Percentiles rank a stretch among this genome's conserved stretches.
Evolutionary conservation across 2,329 filamentous ascomycete species (phyloP).

Genomic region (Aspergillus sp.): DNA sequence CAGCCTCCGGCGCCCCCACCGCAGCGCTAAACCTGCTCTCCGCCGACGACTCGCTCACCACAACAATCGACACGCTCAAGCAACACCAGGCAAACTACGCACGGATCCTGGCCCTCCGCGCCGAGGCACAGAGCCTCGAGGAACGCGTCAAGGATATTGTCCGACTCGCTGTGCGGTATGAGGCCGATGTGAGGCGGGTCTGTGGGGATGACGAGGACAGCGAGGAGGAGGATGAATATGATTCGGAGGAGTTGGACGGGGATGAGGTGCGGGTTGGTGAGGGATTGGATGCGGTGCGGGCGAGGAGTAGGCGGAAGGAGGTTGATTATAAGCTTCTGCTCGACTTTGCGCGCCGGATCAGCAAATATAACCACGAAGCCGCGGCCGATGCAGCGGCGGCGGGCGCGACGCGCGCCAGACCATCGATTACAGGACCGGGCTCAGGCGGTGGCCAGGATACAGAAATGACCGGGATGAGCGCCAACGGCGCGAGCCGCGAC

Average conservation of each 20-base stretch:
- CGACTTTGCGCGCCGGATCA: conserved; percentile 52
- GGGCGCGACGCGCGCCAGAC: conserved; percentile 28
- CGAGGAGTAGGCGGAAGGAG: conserved; percentile 34
- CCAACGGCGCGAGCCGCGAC: conserved; percentile 18
- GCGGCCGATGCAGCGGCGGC: conserved; percentile 47
- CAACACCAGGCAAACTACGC: conserved; percentile 51
- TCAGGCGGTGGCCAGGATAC: conserved; percentile 28
- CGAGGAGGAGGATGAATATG: conserved; percentile 33
- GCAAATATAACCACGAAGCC: conserved; percentile 52
- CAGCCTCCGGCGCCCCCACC: conserved; percentile 47
- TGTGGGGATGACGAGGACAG: conserved; percentile 38
- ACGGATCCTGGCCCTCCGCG: conserved; percentile 45
- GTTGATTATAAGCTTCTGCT: conserved; percentile 51
- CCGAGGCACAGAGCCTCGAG: conserved; percentile 46
- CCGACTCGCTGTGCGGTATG: conserved; percentile 43
- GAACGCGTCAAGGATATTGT: conserved; percentile 48
- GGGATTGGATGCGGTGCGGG: not conserved
- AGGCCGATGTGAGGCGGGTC: conserved; percentile 43
- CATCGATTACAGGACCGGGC: conserved; percentile 21
- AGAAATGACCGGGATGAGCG: conserved; percentile 41
- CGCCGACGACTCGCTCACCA: conserved; percentile 47
- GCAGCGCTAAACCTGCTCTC: conserved; percentile 46
- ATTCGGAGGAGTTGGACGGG: conserved; percentile 24
- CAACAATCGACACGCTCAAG: conserved; percentile 48
- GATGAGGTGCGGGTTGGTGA: not conserved